A percentile compares a stretch with the other conserved stretches of the same genome.
Evolutionary conservation across 768 basidiomycete genomes (phyloP).

Genomic region (Tulasnella sp.): DNA sequence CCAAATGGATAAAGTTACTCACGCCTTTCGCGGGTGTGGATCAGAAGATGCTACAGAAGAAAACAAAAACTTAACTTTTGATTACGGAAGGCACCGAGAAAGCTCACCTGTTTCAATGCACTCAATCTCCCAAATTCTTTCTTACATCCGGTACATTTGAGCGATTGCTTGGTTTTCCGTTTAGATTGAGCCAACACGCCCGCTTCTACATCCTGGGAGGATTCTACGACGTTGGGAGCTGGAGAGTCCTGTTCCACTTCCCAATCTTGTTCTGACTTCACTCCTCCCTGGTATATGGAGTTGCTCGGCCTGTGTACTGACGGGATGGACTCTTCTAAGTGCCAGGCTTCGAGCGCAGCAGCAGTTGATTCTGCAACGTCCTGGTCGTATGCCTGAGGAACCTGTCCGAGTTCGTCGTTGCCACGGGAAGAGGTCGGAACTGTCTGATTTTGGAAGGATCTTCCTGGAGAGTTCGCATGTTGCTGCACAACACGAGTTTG

Average conservation of each 20-base stretch:
- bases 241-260: background rate
- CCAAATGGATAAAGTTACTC: background rate
- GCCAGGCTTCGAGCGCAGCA: background rate
- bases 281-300: background rate
- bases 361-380: background rate
- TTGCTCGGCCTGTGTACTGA: background rate
- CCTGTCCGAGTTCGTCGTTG: background rate
- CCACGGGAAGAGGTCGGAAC: background rate
- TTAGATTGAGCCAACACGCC: background rate
- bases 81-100: too few relatives aligned
- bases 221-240: background rate
- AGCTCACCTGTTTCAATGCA: conserved; percentile 29
- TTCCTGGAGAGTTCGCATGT: background rate
- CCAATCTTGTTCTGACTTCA: background rate
- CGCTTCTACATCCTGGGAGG: background rate
- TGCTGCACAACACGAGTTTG: background rate
- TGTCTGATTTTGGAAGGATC: background rate
- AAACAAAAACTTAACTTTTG: background rate
- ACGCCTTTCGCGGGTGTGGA: conserved; percentile 32
- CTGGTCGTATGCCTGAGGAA: background rate
- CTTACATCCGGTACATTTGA: conserved; percentile 21
- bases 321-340: background rate
- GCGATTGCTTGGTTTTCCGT: background rate
- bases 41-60: conserved; percentile 22
- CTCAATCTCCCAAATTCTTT: conserved; percentile 19